Base-by-base conservation (phyloP, 768 basidiomycete species). In the Termitomyces sp. region DNA sequence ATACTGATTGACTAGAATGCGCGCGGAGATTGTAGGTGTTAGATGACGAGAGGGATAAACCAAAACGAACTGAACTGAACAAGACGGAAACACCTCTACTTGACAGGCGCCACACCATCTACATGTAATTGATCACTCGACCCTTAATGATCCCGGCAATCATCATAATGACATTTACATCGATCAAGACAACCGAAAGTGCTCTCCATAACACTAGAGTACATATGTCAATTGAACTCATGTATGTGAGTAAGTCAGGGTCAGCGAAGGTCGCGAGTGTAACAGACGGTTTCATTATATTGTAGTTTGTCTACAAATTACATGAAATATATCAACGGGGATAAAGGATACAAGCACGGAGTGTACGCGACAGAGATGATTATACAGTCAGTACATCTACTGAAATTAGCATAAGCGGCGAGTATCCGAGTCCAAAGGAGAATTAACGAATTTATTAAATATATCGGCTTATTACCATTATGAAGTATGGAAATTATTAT, bases 331-430 rank as follows among this genome's bases (percentile, higher is more conserved):
- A 49, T 35, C 46, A 21, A 37, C 0, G 30, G 40, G 8, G 37
- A 49, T 53, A 41, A 37, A 50, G 41, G 21, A 52, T 53, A 57
- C 51, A 57, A 17, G 19, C 25, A 9, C 16, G 35, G 8, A 25
- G 17, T 12, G 47, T 57, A 52, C 37, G 53, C 10, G 19, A 39
- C 47, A 55, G 45, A 35, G 54, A 51, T 28, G 23, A 56, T 49
- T 56, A 56, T 53, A 53, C 52, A 53, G 32, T 21, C 25, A 44
- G 21, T 52, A 42, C n/a, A 42, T 40, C 40, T 52, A 42, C 14
- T 17, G 19, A 52, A 21, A 52, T 52, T 52, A 52, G 28, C 17
- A 23, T 19, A 19, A 50, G 25, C 21, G 1, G 12, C 21, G 1
- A 7, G 14, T 42, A n/a, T 35, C 16, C 5, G 16, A 52, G 34